Evolutionary conservation across 306 rosid species (phyloP).

Genomic region (Cyamopsis tetragonoloba): DNA sequence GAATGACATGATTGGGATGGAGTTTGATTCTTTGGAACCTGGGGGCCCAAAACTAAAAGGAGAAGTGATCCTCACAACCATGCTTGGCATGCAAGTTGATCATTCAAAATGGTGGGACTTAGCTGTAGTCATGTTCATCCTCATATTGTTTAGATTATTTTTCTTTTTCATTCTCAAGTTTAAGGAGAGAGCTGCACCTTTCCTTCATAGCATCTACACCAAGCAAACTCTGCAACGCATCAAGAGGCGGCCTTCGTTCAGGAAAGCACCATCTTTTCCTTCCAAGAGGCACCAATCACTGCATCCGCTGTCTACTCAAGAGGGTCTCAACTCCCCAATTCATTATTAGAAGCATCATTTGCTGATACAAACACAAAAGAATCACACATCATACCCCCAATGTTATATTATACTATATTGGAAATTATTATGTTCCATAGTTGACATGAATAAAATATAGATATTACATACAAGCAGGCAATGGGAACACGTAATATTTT

Average conservation of each 20-base stretch:
- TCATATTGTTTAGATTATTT: conserved; percentile 50
- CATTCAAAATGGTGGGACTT: conserved; percentile 93
- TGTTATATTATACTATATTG: not conserved
- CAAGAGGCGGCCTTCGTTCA: conserved; percentile 73
- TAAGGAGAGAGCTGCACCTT: conserved; percentile 61
- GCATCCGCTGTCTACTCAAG: conserved; percentile 69
- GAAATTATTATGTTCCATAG: not conserved
- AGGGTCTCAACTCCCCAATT: conserved; percentile 77
- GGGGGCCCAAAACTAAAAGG: conserved; percentile 72
- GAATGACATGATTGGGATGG: conserved; percentile 76
- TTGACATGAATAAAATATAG: not conserved
- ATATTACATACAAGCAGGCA: too few relatives aligned
- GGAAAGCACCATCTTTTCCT: conserved; percentile 58
- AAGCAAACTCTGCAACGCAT: conserved; percentile 54
- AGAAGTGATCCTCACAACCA: conserved; percentile 44
- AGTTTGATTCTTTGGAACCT: conserved; percentile 49
- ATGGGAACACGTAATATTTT: not conserved
- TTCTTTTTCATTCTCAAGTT: conserved; percentile 67
- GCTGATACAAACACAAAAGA: not conserved
- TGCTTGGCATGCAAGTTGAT: conserved; percentile 62
- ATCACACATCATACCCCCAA: not conserved
- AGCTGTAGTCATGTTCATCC: conserved; percentile 50
- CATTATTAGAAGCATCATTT: conserved; percentile 39
- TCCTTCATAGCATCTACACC: conserved; percentile 40
- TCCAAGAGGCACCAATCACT: conserved; percentile 67